Evolutionary conservation across 208 protist genomes (phyloP), one percentile per base, ranked within the genome.

Genomic region (Acanthamoeba castellanii): DNA sequence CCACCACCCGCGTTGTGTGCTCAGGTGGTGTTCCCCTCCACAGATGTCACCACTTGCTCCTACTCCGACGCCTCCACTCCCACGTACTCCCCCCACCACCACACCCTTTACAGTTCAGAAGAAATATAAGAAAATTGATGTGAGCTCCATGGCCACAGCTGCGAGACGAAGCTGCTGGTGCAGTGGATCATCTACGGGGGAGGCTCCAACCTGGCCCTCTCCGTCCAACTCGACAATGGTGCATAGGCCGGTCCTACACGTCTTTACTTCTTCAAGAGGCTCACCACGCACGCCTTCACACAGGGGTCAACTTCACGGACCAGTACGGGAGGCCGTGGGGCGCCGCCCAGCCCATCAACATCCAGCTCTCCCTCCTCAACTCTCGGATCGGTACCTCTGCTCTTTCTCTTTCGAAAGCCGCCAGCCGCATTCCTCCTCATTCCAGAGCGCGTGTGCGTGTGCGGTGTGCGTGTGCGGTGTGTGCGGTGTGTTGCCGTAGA

Each of bases 281-380:
- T n/a, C n/a, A n/a, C 22, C 47, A 61, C 45, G 3, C 30, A 47
- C 22, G 20, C 57, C 34, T 61, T 18, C 92, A 76, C n/a, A 3
- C 18, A 93, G 88, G 37, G 5, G 37, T 93, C 3, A 93, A 76
- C 42, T 93, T 93, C 42, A 93, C 52, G 5, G 88, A 93, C 64
- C 57, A 70, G 61, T 50, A 47, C n/a, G 88, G 64, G 6, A 20
- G 88, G 27, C 52, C 66, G 14, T 93, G 88, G 88, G 64, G 47
- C 14, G 88, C 88, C 3, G 88, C 88, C 13, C 42, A 93, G 32
- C 88, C 88, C n/a, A 76, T 93, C 30, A 37, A 45, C 32, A 45
- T 93, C 25, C 66, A 50, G 34, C 88, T 93, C 18, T 32, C 27
- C 3, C 66, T 68, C 20, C 52, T 76, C 88, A 68, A 78, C 59